These are phyloP conservation scores for Coemansia sp. DNA, from an alignment of 192 early-diverging fungal species.

Conservation along the genomic window DNA sequence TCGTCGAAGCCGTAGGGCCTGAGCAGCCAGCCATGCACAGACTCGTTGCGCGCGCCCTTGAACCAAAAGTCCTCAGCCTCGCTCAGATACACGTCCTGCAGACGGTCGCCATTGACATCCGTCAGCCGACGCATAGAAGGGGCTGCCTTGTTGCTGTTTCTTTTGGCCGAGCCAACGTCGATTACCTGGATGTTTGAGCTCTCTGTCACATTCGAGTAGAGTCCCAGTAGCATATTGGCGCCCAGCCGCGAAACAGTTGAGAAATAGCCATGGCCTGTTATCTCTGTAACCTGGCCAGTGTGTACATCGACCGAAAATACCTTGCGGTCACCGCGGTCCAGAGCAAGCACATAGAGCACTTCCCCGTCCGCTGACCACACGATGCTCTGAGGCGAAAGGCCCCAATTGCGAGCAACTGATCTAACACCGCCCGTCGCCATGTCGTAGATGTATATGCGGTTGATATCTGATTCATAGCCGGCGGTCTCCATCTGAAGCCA, in stretches of 20 bases:
- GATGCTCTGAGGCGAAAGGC: slow-evolving; percentile 52
- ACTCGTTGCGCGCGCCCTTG: slow-evolving; percentile 54
- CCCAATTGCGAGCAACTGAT: slow-evolving; percentile 57
- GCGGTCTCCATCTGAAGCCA: slow-evolving; percentile 70
- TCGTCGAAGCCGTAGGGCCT: slow-evolving; percentile 40
- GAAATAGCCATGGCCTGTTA: slow-evolving; percentile 15
- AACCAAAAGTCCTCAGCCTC: slow-evolving; percentile 63
- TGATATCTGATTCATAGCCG: slow-evolving; percentile 64
- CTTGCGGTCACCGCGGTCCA: slow-evolving; percentile 13
- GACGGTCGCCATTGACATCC: slow-evolving; percentile 32
- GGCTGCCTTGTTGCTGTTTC: slow-evolving; percentile 26
- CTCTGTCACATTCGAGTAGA: slow-evolving; percentile 50
- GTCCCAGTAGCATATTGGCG: slow-evolving; percentile 30
- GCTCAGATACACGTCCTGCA: slow-evolving; percentile 44
- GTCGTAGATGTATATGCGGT: slow-evolving; percentile 58
- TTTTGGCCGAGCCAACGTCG: slow-evolving; percentile 33
- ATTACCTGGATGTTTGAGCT: slow-evolving; percentile 42
- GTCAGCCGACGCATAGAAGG: slow-evolving; percentile 48
- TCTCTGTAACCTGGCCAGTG: slow-evolving; percentile 21
- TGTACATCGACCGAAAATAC: slow-evolving; percentile 9
- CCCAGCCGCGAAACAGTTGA: slow-evolving; percentile 17
- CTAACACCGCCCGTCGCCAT: slow-evolving; percentile 40
- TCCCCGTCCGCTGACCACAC: slow-evolving; percentile 28
- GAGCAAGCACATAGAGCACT: slow-evolving; percentile 12
- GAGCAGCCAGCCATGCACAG: slow-evolving; percentile 29